Conservation (phyloP, 306 rosid genomes). For the Gynostemma pentaphyllum region DNA sequence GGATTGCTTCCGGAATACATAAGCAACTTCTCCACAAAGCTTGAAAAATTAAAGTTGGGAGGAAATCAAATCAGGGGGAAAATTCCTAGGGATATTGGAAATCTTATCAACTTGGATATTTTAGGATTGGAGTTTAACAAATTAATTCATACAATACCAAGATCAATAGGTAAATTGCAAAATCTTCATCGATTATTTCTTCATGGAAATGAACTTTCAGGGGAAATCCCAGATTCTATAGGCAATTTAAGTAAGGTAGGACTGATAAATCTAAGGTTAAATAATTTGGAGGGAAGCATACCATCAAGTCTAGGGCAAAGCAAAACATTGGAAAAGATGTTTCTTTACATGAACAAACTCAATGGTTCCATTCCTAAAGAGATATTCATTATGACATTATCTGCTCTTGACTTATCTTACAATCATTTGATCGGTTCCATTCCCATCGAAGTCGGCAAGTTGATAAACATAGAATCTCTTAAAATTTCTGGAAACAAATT, state of each 20-base stretch:
- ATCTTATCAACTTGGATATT: conserved; percentile 9
- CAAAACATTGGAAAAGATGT: background rate
- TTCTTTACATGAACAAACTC: conserved; percentile 5
- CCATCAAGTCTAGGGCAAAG: conserved; percentile 7
- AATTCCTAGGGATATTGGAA: conserved; percentile 9
- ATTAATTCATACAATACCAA: conserved; percentile 8
- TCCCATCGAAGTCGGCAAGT: background rate
- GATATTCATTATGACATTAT: background rate
- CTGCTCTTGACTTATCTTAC: background rate
- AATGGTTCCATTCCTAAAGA: conserved; percentile 7
- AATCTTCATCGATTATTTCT: background rate
- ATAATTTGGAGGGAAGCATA: conserved; percentile 9
- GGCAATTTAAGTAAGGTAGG: background rate
- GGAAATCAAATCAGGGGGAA: conserved; percentile 5
- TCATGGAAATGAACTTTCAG: background rate
- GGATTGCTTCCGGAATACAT: background rate
- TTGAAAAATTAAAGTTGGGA: background rate
- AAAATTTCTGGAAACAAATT: background rate
- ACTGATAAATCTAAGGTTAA: background rate
- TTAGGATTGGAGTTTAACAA: background rate
- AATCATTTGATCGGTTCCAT: conserved; percentile 15
- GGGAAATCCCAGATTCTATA: background rate
- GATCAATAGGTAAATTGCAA: conserved; percentile 1
- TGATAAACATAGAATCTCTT: background rate
- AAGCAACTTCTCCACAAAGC: conserved; percentile 15